Percentiles rank a stretch among this genome's conserved stretches.
phyloP scores from a whole-genome alignment of 306 rosid genomes.

The Lotus japonicus region DNA sequence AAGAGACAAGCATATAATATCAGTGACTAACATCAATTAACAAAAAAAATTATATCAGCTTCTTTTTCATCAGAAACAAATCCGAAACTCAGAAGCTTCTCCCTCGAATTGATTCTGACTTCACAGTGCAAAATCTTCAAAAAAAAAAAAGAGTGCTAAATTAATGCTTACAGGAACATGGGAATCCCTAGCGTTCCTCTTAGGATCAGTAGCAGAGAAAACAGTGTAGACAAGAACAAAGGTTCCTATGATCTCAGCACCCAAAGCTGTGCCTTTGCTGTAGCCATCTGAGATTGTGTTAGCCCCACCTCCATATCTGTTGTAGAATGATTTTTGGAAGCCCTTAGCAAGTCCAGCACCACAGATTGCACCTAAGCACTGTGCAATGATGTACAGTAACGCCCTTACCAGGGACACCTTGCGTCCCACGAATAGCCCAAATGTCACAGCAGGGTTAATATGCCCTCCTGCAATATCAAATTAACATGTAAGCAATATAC shows the following conservation, averaged over 20 bases:
- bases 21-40: too few relatives aligned
- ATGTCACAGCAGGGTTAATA: conserved; percentile 87
- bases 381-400: conserved; percentile 64
- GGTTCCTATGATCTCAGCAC: conserved; percentile 94
- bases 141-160: too few relatives aligned
- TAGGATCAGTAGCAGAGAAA: conserved; percentile 96
- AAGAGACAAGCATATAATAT: not conserved
- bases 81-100: too few relatives aligned
- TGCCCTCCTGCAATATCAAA: conserved; percentile 52
- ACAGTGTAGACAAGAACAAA: conserved; percentile 96
- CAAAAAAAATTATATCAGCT: too few relatives aligned
- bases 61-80: too few relatives aligned
- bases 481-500: not conserved
- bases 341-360: conserved; percentile 80
- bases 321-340: conserved; percentile 55
- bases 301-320: conserved; percentile 55
- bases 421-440: conserved; percentile 68
- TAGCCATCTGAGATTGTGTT: conserved; percentile 40
- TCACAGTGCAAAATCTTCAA: too few relatives aligned
- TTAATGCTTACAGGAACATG: conserved; percentile 76
- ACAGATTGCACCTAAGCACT: conserved; percentile 65
- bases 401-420: conserved; percentile 78
- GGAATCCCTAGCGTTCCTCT: conserved; percentile 86
- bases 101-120: too few relatives aligned
- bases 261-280: conserved; percentile 73